Base-by-base conservation (phyloP, 352 stramenopile genomes). In the Pythium aristosporum region DNA sequence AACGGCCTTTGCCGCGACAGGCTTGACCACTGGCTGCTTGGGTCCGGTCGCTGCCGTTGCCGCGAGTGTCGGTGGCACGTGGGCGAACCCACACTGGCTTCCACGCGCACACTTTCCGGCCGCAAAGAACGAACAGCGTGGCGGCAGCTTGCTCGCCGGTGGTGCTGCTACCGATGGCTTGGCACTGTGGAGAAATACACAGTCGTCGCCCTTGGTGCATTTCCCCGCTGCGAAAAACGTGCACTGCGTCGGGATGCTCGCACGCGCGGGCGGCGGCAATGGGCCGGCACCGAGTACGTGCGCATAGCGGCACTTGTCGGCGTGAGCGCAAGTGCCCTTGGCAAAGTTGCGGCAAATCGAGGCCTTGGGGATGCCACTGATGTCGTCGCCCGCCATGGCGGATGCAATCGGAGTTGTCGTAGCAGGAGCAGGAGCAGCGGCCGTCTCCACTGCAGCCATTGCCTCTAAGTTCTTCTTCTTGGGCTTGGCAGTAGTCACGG, bases 331-430 rank as follows among this genome's bases (percentile, higher is more conserved):
- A 34, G 71, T 71, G 18, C 82, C 79, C 30, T 73, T 73, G 25
- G 72, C 58, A 54, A 88, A 92, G 62, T 89, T 73, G 43, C 70
- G 72, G 59, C 82, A 92, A 36, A 89, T 59, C 15, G 72, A 37
- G 9, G 30, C 63, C 23, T 41, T 58, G 44, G 79, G 69, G 37
- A 89, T 75, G 8, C 28, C 62, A 37, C 69, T 58, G 28, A 79
- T 71, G 13, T 77, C 67, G 41, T 61, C 23, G 34, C 48, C 32
- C 23, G 39, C 39, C 5, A 6, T 46, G 13, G 39, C 1, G 39
- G 9, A 7, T 46, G 39, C 13, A 46, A 46, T 46, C 39, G 5
- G 39, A 10, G 15, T 46, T 20, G 39, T 11, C 25, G 23, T 36
- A 16, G 41, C 50, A 4, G 16, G 2, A 15, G 44, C 16, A 13